Evolutionary conservation across 2,329 filamentous ascomycete genomes (phyloP), one percentile per base, ranked within the genome.

Genomic region (Verticillium zaregamsianum): DNA sequence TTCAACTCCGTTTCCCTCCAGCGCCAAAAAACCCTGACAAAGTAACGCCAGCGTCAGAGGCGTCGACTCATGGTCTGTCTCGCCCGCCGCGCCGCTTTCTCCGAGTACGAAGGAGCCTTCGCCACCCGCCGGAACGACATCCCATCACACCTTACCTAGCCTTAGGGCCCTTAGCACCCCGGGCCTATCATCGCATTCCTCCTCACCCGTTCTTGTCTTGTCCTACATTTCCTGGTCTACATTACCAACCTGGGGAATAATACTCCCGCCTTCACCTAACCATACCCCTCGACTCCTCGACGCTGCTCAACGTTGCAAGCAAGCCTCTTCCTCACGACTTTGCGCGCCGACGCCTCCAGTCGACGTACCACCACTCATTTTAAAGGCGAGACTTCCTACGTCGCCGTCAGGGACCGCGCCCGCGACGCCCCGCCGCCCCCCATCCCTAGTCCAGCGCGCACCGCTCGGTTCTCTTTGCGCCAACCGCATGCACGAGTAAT

Each of bases 401-500:
- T 49, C 20, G 40, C 40, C 58, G 14, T 59, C 49, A 28, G 28
- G 23, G 52, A 49, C 32, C 37, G 39, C 23, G 33, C 59, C 23
- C 37, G 28, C 28, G 5, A 28, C 28, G 28, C 28, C 28, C 28
- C 28, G 28, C 23, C n/a, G 11, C 17, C 23, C 25, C n/a, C 37
- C 12, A 28, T 25, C 15, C 33, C 32, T n/a, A 40, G 25, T 8
- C 31, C 31, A 35, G 31, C 31, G 33, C 64, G 60, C 59, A 63
- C 62, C 60, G 59, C 55, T 52, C 57, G 64, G 62, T 60, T 62
- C 72, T 71, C 72, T 74, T 75, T 76, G 75, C 75, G 74, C 78
- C 79, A 81, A 80, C 79, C 77, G 82, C 69, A 82, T 81, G 79
- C 79, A 78, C 74, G 76, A 75, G 70, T 76, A 76, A 76, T 76